Evolutionary conservation across 176 grass and related monocot genomes (phyloP).

Genomic region (Oryza longistaminata): DNA sequence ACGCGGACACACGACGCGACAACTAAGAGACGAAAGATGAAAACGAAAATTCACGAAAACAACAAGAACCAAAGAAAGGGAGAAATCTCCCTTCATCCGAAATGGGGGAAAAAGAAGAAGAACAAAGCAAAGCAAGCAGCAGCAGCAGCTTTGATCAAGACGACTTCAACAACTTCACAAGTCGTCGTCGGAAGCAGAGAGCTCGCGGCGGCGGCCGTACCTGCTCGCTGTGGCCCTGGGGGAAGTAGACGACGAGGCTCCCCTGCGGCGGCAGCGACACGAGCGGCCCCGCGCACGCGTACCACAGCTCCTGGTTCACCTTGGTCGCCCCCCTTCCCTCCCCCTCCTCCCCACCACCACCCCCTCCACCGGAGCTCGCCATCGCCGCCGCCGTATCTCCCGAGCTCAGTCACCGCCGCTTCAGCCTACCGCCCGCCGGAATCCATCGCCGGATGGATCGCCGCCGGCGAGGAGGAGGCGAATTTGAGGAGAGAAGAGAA

Average conservation of each 20-base stretch:
- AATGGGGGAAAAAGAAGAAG: neutral
- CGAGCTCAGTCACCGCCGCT: neutral
- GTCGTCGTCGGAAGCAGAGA: neutral
- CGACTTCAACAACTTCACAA: neutral
- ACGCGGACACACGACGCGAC: conserved; percentile 14
- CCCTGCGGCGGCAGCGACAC: conserved; percentile 60
- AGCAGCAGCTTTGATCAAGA: conserved; percentile 39
- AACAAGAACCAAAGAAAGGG: neutral
- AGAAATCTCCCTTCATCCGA: neutral
- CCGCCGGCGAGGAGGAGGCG: conserved; percentile 24
- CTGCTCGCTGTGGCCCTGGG: conserved; percentile 84
- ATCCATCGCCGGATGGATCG: conserved; percentile 40
- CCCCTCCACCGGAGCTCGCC: conserved; percentile 4
- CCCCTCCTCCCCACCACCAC: conserved; percentile 27
- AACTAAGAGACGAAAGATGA: conserved; percentile 25
- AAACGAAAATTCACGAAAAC: neutral
- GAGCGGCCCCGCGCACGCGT: conserved; percentile 77
- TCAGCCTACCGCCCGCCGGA: neutral
- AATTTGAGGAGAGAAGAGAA: conserved; percentile 30
- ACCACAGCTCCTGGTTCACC: conserved; percentile 81
- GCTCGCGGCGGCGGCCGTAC: conserved; percentile 11
- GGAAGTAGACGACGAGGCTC: conserved; percentile 84
- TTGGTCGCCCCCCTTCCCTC: conserved; percentile 26
- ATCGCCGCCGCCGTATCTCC: neutral
- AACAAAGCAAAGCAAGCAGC: neutral